Conservation (phyloP, 1,284 basidiomycete species). For the Melampsora larici-populina region DNA sequence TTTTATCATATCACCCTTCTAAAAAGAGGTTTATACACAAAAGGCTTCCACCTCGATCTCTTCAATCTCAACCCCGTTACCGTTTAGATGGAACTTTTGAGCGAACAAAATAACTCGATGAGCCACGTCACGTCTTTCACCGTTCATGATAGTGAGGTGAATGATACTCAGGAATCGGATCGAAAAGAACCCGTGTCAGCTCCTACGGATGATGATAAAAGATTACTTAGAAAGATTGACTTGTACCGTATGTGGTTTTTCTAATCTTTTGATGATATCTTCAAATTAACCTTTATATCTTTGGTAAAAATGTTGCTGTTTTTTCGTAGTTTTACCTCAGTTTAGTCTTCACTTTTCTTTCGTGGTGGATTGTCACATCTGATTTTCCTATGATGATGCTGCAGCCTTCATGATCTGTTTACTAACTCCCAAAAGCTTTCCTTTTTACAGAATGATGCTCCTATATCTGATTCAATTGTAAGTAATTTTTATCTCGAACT, state of each 20-base stretch:
- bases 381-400: not conserved
- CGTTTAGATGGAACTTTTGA: too few relatives aligned
- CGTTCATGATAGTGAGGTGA: too few relatives aligned
- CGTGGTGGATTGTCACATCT: not conserved
- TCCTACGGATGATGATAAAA: not conserved
- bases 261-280: not conserved
- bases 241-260: not conserved
- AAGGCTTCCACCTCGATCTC: too few relatives aligned
- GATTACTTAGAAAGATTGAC: not conserved
- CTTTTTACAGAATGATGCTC: not conserved
- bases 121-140: too few relatives aligned
- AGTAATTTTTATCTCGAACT: not conserved
- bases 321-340: not conserved
- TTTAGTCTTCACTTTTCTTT: not conserved
- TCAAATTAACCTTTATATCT: not conserved
- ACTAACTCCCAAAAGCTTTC: not conserved
- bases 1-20: too few relatives aligned
- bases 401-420: not conserved
- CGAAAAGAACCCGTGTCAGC: not conserved
- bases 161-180: too few relatives aligned
- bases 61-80: too few relatives aligned
- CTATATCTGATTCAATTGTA: constrained; percentile 1
- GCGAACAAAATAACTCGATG: too few relatives aligned
- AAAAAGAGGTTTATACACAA: too few relatives aligned
- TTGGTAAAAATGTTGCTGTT: not conserved